Base-by-base conservation (phyloP, 345 rosid genomes). In the Boechera divaricarpa region DNA sequence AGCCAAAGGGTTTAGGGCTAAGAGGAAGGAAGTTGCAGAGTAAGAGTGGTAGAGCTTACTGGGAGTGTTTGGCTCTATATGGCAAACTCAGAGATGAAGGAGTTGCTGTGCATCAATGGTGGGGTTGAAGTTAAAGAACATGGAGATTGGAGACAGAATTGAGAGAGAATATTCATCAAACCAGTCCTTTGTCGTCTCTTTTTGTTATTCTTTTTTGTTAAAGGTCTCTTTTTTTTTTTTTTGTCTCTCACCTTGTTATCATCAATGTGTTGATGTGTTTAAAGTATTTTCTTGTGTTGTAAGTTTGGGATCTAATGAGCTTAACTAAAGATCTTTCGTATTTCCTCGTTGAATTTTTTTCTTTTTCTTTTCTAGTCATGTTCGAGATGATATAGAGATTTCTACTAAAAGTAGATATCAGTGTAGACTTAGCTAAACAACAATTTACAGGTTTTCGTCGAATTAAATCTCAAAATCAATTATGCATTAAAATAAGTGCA, bases 101-200 rank as follows among this genome's bases (percentile, higher is more conserved):
- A 60, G 79, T 90, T 78, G 97, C 91, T 3, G 91, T 88, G 71
- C 96, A 90, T 78, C 97, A 89, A 81, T 89, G 94, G 94, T 87
- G 92, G 97, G 89, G 90, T 84, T 89, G 73, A 33, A 39, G 64
- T 57, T 65, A 24, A 56, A 76, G 48, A 63, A 38, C 72, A 70
- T 70, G 73, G 76, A 80, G 16, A 16, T 16, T 16, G 16, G 16
- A 0, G 63, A 70, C 68, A 74, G 67, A 79, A 36, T 15, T 71
- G 63, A 42, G 61, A 31, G 56, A n/a, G 52, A 42, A 18, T 73
- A 52, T 29, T 4, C 7, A 68, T 41, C 9, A 9, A 29, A 52
- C 67, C 21, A 72, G 61, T 69, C 76, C 49, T 69, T 11, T 55
- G 11, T 59, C 24, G 13, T 49, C 12, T 44, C 3, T 21, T 21